Evolutionary conservation across 1,139 yeast genomes (phyloP).

Genomic region (Maudiozyma humilis): DNA sequence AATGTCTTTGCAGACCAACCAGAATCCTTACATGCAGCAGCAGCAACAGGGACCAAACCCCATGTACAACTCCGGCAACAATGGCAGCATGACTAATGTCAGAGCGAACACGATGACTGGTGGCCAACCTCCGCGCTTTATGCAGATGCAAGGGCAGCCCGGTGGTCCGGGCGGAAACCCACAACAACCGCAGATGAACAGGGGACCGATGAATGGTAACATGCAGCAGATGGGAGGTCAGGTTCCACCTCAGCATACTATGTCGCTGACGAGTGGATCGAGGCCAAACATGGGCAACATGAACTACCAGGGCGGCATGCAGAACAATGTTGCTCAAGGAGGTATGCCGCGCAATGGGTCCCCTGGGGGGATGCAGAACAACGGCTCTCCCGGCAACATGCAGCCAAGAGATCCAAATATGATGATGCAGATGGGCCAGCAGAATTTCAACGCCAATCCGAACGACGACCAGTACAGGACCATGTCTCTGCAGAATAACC

Average conservation of each 20-base stretch:
- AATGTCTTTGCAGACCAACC: conserved; percentile 44
- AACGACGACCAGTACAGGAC: background rate
- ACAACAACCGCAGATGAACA: background rate
- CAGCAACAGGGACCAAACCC: conserved; percentile 6
- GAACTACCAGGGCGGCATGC: background rate
- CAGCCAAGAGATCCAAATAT: background rate
- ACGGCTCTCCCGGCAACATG: too few species aligned
- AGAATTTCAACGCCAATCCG: background rate
- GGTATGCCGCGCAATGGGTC: too few species aligned
- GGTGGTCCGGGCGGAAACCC: background rate
- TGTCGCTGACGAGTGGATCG: conserved; percentile 1
- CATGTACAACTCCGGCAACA: background rate
- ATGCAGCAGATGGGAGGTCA: background rate
- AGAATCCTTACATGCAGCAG: conserved; percentile 9
- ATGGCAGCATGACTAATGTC: conserved; percentile 8
- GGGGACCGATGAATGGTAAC: background rate
- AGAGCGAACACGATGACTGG: conserved; percentile 24
- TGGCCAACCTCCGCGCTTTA: conserved; percentile 6
- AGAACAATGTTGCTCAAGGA: too few species aligned
- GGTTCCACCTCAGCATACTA: background rate
- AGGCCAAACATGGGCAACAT: background rate
- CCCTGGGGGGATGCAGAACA: too few species aligned
- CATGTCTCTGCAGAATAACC: conserved; percentile 1
- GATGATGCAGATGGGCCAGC: background rate
- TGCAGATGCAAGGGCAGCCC: conserved; percentile 11